Percentiles rank a stretch among this genome's conserved stretches.
Evolutionary conservation across 805 yeast genomes (phyloP).

Genomic region (Jamesozyma lodderae): DNA sequence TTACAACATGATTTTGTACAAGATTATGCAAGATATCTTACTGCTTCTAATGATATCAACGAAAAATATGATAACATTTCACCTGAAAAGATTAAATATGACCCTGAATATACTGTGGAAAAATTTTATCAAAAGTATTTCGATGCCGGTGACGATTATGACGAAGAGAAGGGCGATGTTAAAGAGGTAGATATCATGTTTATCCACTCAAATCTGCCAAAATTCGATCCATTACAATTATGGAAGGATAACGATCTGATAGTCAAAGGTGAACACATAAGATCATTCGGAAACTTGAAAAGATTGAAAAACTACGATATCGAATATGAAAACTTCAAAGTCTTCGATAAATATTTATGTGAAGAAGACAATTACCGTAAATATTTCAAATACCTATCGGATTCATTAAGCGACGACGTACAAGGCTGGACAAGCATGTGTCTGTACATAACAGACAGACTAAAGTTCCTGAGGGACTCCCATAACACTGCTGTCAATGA

Average conservation of each 20-base stretch:
- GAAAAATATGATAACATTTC: constrained; percentile 2
- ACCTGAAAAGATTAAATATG: not conserved
- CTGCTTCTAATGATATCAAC: constrained; percentile 8
- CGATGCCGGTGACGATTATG: not conserved
- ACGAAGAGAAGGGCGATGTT: not conserved
- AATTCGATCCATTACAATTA: constrained; percentile 30
- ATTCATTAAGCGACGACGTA: constrained; percentile 5
- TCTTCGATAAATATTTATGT: constrained; percentile 17
- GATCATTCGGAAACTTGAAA: constrained; percentile 17
- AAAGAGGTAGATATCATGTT: constrained; percentile 24
- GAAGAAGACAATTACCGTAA: constrained; percentile 1
- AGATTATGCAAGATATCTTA: constrained; percentile 35
- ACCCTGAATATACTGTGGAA: constrained; percentile 4
- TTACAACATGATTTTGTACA: constrained; percentile 64
- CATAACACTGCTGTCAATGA: constrained; percentile 20
- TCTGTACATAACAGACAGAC: constrained; percentile 17
- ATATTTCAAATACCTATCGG: constrained; percentile 16
- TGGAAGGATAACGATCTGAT: constrained; percentile 20
- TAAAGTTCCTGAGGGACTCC: constrained; percentile 15
- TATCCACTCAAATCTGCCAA: constrained; percentile 35
- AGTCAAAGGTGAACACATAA: constrained; percentile 17
- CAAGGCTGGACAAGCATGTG: constrained; percentile 15
- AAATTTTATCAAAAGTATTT: constrained; percentile 9
- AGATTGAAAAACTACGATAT: constrained; percentile 21
- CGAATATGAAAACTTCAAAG: constrained; percentile 23